Evolutionary conservation across 169 alveolate species (phyloP).

Genomic region (Plasmodium vinckei): DNA sequence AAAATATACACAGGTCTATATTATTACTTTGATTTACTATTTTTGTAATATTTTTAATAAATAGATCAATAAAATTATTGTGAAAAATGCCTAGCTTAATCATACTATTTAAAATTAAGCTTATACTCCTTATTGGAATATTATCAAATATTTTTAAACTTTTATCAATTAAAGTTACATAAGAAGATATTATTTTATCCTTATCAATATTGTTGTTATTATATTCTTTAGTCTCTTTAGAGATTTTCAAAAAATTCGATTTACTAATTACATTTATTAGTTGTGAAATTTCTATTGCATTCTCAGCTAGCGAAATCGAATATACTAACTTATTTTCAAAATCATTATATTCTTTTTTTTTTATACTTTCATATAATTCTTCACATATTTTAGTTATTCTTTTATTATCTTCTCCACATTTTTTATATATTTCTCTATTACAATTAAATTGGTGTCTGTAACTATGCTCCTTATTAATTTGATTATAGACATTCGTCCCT

Average conservation of each 20-base stretch:
- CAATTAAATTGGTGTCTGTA: too few relatives aligned
- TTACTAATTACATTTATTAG: conserved; percentile 54
- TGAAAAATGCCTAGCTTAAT: conserved; percentile 32
- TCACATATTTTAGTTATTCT: conserved; percentile 49
- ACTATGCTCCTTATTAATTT: too few relatives aligned
- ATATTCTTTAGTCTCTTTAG: too few relatives aligned
- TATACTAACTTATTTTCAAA: conserved; percentile 40
- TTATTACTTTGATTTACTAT: conserved; percentile 39
- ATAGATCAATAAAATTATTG: conserved; percentile 21
- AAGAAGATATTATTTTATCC: conserved; percentile 14
- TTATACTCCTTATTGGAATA: conserved; percentile 60
- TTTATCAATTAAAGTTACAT: conserved; percentile 35
- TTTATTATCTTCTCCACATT: conserved; percentile 13
- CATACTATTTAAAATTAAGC: conserved; percentile 74
- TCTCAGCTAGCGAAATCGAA: conserved; percentile 34
- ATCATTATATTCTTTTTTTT: conserved; percentile 23
- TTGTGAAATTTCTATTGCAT: conserved; percentile 53
- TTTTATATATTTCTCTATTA: background rate
- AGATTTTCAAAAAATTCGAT: background rate
- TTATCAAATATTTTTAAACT: conserved; percentile 30
- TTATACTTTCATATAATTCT: conserved; percentile 21
- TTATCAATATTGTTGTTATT: background rate
- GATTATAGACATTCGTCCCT: background rate
- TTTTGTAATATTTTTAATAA: conserved; percentile 50
- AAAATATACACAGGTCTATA: conserved; percentile 35